Percentiles rank a stretch among this genome's conserved stretches.
These are phyloP conservation scores for Tylopilus sp. DNA, from an alignment of 768 basidiomycete species.

Conservation along the genomic window DNA sequence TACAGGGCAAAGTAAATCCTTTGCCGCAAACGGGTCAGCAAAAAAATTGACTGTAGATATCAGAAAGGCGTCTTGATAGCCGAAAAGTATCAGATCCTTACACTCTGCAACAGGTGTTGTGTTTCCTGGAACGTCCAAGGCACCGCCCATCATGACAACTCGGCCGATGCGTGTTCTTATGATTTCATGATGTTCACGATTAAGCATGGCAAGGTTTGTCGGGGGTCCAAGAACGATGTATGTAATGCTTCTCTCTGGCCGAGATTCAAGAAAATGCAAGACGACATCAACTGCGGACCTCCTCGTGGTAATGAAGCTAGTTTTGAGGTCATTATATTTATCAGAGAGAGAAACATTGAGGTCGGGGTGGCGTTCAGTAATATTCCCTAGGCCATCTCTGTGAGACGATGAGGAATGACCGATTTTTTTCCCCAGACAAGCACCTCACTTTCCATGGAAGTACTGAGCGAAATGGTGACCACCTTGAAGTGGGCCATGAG, in stretches of 20 bases:
- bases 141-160: slow-evolving; percentile 92
- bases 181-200: slow-evolving; percentile 50
- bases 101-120: slow-evolving; percentile 81
- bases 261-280: slow-evolving; percentile 49
- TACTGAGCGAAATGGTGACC: slow-evolving; percentile 73
- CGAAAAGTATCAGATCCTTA: slow-evolving; percentile 32
- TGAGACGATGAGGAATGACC: not conserved
- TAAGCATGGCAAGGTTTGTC: slow-evolving; percentile 72
- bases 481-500: slow-evolving; percentile 65
- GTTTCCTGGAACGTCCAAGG: slow-evolving; percentile 89
- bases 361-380: slow-evolving; percentile 63
- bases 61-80: not conserved
- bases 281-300: slow-evolving; percentile 52
- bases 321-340: slow-evolving; percentile 26
- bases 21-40: slow-evolving; percentile 83
- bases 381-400: slow-evolving; percentile 70
- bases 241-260: slow-evolving; percentile 53
- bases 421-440: not conserved
- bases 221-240: slow-evolving; percentile 75
- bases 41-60: slow-evolving; percentile 68
- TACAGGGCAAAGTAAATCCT: slow-evolving; percentile 53
- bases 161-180: slow-evolving; percentile 61
- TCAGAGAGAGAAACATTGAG: slow-evolving; percentile 35
- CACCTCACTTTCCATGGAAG: slow-evolving; percentile 72
- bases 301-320: slow-evolving; percentile 46